Evolutionary conservation across 2,329 filamentous ascomycete genomes (phyloP), one percentile per base, ranked within the genome.

Genomic region (Biscogniauxia marginata): DNA sequence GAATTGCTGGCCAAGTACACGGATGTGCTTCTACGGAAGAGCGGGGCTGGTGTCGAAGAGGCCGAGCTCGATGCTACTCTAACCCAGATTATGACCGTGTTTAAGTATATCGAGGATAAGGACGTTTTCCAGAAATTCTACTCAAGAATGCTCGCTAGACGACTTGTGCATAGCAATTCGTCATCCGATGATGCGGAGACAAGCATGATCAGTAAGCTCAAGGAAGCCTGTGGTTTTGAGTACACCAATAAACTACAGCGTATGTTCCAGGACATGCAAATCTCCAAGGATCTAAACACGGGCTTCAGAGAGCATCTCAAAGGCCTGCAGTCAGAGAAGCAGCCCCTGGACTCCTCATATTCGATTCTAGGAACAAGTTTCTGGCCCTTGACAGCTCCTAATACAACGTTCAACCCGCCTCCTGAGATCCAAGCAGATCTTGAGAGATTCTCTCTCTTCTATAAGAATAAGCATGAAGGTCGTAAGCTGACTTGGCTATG

Each of bases 81-180:
- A 24, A 86, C 85, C 19, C 91, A 97, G 73, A 95, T 99, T 67
- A 99, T 99, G 95, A 97, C 93, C 1, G 91, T 99, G 54, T 99
- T 99, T 84, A 98, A 98, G 78, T 99, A 99, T 75, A 98, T 99
- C 62, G 95, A 99, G 72, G 96, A 99, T 76, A 99, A 99, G 81
- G 95, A 99, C 70, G 96, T 99, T 4, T 99, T 99, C 83, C 95
- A 98, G 74, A 99, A 98, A 74, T 99, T 97, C 76, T 99, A 99
- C 77, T 96, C 93, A 1, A 90, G 93, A 61, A 96, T 96, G 88
- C 79, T 99, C 66, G 95, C 95, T 50, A 91, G 96, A 73, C 91
- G 95, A 67, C 79, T 99, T 54, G 95, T 99, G 18, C 91, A 97
- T 73, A 92, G 90, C 72, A 97, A 89, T 71, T 98, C 95, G 0